Conservation (phyloP, 2,329 filamentous ascomycete species). For the Corniculantispora saksenae region DNA sequence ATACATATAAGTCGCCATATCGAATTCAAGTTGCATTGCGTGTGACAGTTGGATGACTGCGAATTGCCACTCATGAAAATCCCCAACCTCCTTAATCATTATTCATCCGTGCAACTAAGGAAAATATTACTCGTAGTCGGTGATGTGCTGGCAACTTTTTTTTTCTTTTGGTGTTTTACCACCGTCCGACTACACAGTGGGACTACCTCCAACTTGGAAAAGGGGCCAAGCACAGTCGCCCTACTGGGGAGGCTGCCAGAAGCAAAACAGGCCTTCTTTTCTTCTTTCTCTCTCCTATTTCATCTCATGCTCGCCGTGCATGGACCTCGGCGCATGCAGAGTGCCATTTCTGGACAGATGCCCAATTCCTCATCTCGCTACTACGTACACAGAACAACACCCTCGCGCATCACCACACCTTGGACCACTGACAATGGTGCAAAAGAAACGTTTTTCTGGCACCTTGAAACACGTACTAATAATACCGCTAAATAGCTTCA, state of each 20-base stretch:
- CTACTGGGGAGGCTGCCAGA: not conserved
- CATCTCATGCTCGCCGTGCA: not conserved
- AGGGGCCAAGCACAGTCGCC: constrained; percentile 1
- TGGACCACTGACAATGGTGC: too few relatives aligned
- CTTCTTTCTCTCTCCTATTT: not conserved
- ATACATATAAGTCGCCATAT: not conserved
- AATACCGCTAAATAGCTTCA: not conserved
- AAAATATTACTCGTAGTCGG: not conserved
- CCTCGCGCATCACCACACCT: not conserved
- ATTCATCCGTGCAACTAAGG: not conserved
- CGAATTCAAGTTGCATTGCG: not conserved
- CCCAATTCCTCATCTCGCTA: not conserved
- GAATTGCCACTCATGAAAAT: not conserved
- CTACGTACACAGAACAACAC: too few relatives aligned
- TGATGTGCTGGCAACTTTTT: constrained; percentile 6
- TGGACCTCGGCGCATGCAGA: not conserved
- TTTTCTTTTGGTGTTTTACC: constrained; percentile 14
- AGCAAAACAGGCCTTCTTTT: not conserved
- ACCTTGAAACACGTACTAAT: not conserved
- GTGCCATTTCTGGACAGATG: not conserved
- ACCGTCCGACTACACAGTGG: not conserved
- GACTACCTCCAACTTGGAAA: not conserved
- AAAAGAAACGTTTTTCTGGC: not conserved
- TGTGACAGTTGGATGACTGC: not conserved
- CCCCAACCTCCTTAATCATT: not conserved